Evolutionary conservation across 192 early-diverging fungal species (phyloP).

Genomic region (Podochytrium sp.): DNA sequence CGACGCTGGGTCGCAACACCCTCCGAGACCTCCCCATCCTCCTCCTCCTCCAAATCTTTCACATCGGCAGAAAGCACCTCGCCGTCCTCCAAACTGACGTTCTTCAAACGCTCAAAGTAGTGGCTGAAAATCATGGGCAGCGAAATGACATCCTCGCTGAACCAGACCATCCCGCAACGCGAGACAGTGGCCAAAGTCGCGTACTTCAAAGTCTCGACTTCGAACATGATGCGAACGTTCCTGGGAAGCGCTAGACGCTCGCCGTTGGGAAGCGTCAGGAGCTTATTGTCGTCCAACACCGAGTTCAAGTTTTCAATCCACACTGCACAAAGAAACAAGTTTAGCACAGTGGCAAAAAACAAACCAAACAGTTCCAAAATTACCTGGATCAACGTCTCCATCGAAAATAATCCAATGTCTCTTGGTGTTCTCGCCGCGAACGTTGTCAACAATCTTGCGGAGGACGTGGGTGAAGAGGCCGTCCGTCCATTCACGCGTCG

Average conservation of each 20-base stretch:
- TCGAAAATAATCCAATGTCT: slow-evolving; percentile 99
- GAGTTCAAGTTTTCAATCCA: slow-evolving; percentile 99
- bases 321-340: slow-evolving; percentile 95
- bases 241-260: slow-evolving; percentile 93
- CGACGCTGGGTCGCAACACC: slow-evolving; percentile 72
- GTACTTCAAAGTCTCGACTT: slow-evolving; percentile 97
- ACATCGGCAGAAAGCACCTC: slow-evolving; percentile 59
- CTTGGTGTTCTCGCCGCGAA: slow-evolving; percentile 89
- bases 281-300: slow-evolving; percentile 96
- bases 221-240: slow-evolving; percentile 99
- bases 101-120: slow-evolving; percentile 80
- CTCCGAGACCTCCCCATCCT: slow-evolving; percentile 50
- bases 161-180: slow-evolving; percentile 99
- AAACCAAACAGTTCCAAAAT: background rate
- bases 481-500: slow-evolving; percentile 99
- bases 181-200: slow-evolving; percentile 97
- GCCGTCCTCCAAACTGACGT: slow-evolving; percentile 76
- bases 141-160: slow-evolving; percentile 87
- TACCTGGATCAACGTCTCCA: background rate
- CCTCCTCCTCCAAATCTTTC: slow-evolving; percentile 36
- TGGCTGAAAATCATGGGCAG: slow-evolving; percentile 78
- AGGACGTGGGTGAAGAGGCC: slow-evolving; percentile 97
- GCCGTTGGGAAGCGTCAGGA: slow-evolving; percentile 97
- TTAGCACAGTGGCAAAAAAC: background rate
- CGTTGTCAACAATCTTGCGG: slow-evolving; percentile 97